Base-by-base conservation (phyloP, 768 basidiomycete genomes). In the Suillus discolor region DNA sequence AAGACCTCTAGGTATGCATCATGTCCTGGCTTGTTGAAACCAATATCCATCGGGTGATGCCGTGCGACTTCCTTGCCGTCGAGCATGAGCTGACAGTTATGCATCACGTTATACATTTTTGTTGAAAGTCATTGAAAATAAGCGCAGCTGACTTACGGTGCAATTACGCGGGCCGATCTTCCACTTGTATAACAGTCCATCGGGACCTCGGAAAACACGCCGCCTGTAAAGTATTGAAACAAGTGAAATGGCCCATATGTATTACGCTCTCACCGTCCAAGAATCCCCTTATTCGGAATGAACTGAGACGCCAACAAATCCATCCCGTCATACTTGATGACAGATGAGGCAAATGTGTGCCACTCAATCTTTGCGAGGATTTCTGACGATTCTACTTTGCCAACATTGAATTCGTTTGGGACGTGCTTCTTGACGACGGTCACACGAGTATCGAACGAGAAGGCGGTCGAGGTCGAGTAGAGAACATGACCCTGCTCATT, bases 361-460 rank as follows among this genome's bases (percentile, higher is more conserved):
- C 73, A 77, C 23, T 75, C 66, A 11, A 79, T 74, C 38, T 72
- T 62, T 12, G 71, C 77, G 16, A 77, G 65, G 20, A 65, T 67
- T 0, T 67, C 71, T 57, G 71, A 75, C 31, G 69, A 68, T 42
- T 72, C 72, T 4, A 59, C 60, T 57, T 62, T 57, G 18, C 68
- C 66, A 11, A 66, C 36, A 15, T 41, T 64, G 57, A 60, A 66
- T 25, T 64, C 62, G 28, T 54, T 62, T 15, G 65, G 47, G 8
- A 61, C 61, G 20, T 66, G 55, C 39, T 66, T 67, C 18, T 47
- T 53, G 23, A 69, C 60, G 3, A 34, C 63, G 7, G 69, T 69
- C 20, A 39, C 55, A 44, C 68, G 68, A 39, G 41, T 49, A 34
- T 45, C 64, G n/a, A 61, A 61, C 11, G 25, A n/a, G 64, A 57